A percentile compares a stretch with the other conserved stretches of the same genome.
These are phyloP conservation scores for Anisodus acutangulus DNA, from an alignment of 257 asterid genomes.

Conservation along the genomic window DNA sequence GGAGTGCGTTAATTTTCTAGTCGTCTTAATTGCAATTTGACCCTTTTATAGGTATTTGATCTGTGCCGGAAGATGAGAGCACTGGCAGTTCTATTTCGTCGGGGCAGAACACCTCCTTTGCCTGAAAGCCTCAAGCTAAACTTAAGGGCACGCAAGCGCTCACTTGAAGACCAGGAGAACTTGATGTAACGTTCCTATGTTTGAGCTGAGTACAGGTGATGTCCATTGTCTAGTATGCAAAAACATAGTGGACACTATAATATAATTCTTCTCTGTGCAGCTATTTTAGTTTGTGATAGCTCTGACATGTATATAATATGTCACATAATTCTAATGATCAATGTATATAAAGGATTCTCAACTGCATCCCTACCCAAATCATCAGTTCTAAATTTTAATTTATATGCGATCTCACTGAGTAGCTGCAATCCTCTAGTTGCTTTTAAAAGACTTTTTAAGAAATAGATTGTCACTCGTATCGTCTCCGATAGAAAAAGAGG, in stretches of 20 bases:
- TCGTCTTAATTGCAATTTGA: conserved; percentile 9
- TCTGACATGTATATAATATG: conserved; percentile 4
- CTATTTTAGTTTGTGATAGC: neutral
- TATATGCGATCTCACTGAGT: neutral
- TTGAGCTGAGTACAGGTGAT: neutral
- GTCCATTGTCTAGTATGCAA: neutral
- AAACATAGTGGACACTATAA: conserved; percentile 23
- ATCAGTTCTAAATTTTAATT: neutral
- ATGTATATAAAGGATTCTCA: conserved; percentile 22
- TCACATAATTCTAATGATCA: neutral
- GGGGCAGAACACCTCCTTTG: conserved; percentile 80
- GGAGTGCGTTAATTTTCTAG: conserved; percentile 7
- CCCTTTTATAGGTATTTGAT: conserved; percentile 75
- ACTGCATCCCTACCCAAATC: neutral
- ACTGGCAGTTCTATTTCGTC: conserved; percentile 79
- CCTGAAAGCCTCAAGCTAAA: conserved; percentile 85
- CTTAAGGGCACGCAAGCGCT: conserved; percentile 77
- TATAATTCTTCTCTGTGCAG: conserved; percentile 26
- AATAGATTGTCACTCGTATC: neutral
- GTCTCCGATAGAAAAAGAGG: neutral
- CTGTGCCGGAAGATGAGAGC: conserved; percentile 80
- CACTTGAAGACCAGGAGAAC: conserved; percentile 80
- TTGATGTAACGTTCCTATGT: neutral
- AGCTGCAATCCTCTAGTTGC: neutral
- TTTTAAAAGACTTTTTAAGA: neutral